Conservation (phyloP, 345 rosid species). For the Brassica cretica region DNA sequence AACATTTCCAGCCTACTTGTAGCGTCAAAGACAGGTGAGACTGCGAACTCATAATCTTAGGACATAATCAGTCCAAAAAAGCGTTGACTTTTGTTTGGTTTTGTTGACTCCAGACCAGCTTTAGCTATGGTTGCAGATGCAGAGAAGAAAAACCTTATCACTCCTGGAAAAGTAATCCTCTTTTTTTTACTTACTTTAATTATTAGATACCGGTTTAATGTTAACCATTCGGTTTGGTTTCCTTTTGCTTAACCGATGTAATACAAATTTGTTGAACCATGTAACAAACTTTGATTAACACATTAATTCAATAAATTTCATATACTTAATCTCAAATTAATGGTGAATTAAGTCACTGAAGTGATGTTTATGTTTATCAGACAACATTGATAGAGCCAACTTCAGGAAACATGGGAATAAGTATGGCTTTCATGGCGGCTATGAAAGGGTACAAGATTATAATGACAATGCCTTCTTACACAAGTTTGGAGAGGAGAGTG, state of each 20-base stretch:
- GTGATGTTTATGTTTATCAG: slow-evolving; percentile 37
- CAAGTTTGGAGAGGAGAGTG: slow-evolving; percentile 95
- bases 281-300: too few relatives aligned
- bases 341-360: neutral
- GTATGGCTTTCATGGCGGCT: slow-evolving; percentile 94
- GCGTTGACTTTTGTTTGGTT: slow-evolving; percentile 9
- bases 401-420: slow-evolving; percentile 96
- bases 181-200: neutral
- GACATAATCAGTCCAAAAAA: neutral
- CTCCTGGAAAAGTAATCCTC: slow-evolving; percentile 68
- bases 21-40: slow-evolving; percentile 90
- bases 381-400: slow-evolving; percentile 94
- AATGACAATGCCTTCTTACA: slow-evolving; percentile 97
- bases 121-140: slow-evolving; percentile 82
- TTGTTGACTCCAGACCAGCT: slow-evolving; percentile 62
- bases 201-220: neutral
- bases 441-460: slow-evolving; percentile 86
- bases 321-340: neutral
- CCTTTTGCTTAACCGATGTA: too few relatives aligned
- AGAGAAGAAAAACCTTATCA: slow-evolving; percentile 68
- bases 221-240: too few relatives aligned
- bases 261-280: too few relatives aligned
- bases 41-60: neutral
- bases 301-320: too few relatives aligned
- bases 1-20: slow-evolving; percentile 89